Percentiles rank a stretch among this genome's conserved stretches.
Evolutionary conservation across 108 stramenopile genomes (phyloP).

Genomic region (Cyclostephanos tholiformis): DNA sequence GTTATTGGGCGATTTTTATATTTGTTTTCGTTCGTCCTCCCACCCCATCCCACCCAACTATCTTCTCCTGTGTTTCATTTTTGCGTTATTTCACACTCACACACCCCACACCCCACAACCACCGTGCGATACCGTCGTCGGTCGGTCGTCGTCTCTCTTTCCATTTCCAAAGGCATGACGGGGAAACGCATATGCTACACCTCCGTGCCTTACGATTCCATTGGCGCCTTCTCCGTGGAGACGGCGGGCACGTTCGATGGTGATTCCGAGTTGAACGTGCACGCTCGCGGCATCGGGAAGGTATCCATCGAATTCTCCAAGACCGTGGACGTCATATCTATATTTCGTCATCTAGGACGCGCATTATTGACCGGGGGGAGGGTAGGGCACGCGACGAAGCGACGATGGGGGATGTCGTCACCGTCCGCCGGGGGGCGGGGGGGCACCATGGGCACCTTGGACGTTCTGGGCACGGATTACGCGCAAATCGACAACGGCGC

Average conservation of each 20-base stretch:
- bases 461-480: constrained; percentile 57
- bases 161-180: constrained; percentile 49
- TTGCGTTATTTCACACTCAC: too few relatives aligned
- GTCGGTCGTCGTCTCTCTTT: too few relatives aligned
- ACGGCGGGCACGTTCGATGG: constrained; percentile 52
- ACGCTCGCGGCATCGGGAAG: constrained; percentile 40
- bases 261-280: constrained; percentile 43
- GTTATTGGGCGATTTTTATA: neutral
- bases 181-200: constrained; percentile 55
- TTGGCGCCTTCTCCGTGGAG: constrained; percentile 52
- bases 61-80: too few relatives aligned
- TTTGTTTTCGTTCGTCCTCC: neutral
- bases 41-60: neutral
- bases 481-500: constrained; percentile 31
- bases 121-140: too few relatives aligned
- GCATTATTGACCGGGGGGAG: constrained; percentile 37
- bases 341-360: constrained; percentile 48
- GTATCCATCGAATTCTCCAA: constrained; percentile 42
- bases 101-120: too few relatives aligned
- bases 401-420: neutral
- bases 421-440: neutral
- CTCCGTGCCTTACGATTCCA: constrained; percentile 46
- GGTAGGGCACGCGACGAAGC: constrained; percentile 24
- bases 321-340: constrained; percentile 40
- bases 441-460: constrained; percentile 34